Evolutionary conservation across 2,329 filamentous ascomycete genomes (phyloP), one percentile per base, ranked within the genome.

Genomic region (Beauveria bassiana): DNA sequence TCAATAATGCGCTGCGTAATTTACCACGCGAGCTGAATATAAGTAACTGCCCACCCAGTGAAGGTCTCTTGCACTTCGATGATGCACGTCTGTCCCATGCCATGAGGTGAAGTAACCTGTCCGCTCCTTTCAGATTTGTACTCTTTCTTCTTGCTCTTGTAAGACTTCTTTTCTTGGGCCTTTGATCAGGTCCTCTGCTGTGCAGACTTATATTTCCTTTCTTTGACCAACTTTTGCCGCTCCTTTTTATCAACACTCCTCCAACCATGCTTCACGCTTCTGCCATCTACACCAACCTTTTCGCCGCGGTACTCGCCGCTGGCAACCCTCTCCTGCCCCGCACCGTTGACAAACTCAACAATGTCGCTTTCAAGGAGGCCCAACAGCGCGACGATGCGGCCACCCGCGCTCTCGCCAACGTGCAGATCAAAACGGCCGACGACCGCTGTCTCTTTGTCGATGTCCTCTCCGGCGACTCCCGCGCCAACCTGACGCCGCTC

Each of bases 381-480:
- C 78, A 81, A 8, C 73, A 73, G 64, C 73, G 77, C 5, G 78
- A 80, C 65, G 66, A 71, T 59, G 72, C 72, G 8, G 78, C 78
- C 52, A 78, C 74, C 3, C 73, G 78, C 9, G 76, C 76, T 28
- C 75, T 79, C 55, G 75, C 77, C 28, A 69, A 75, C 53, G 70
- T 78, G n/a, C 72, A 75, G 55, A 79, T 81, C 70, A 74, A 73
- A 68, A 78, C 77, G 0, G 71, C 75, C 1, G 73, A 77, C 53
- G 78, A 77, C 28, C 71, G 70, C 60, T 81, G 78, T 54, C 74
- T 80, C 52, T 78, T 76, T 57, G 77, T 80, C 20, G 76, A 80
- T 65, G 68, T 72, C 59, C 70, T 79, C 5, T 79, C 77, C 1
- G 79, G 78, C 20, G 78, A 81, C 67, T 79, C 78, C 62, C 74